phyloP scores from a whole-genome alignment of 768 basidiomycete genomes.

The Psilocybe subaeruginosa region DNA sequence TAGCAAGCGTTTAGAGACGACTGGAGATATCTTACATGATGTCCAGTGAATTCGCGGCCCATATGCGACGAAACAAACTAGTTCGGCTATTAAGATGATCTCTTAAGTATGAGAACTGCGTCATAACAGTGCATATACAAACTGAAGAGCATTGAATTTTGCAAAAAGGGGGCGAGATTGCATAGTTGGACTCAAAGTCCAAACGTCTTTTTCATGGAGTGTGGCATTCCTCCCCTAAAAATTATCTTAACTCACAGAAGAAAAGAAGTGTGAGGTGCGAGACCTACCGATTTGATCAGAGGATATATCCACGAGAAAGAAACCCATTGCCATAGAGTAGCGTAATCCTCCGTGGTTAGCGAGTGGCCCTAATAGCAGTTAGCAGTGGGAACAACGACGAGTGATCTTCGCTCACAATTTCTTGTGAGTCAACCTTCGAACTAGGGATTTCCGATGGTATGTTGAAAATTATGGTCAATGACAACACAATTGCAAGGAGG shows the following conservation, averaged over 20 bases:
- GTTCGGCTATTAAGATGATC: conserved; percentile 24
- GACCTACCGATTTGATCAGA: conserved; percentile 49
- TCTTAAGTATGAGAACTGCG: neutral
- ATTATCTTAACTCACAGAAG: neutral
- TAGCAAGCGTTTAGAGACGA: neutral
- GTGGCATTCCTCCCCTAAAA: conserved; percentile 50
- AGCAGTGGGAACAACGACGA: neutral
- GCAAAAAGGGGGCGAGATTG: conserved; percentile 68
- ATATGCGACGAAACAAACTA: conserved; percentile 45
- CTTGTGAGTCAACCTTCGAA: conserved; percentile 44
- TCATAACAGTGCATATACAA: conserved; percentile 5
- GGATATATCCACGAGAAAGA: conserved; percentile 76
- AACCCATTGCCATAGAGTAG: conserved; percentile 69
- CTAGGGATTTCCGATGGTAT: conserved; percentile 75
- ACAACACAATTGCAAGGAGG: conserved; percentile 40
- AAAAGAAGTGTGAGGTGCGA: neutral
- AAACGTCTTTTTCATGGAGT: conserved; percentile 72
- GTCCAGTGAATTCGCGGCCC: conserved; percentile 48
- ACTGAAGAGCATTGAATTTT: conserved; percentile 46
- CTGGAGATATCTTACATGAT: conserved; percentile 36
- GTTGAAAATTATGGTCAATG: conserved; percentile 49
- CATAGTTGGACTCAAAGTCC: conserved; percentile 68
- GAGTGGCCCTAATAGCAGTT: conserved; percentile 45
- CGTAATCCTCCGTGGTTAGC: conserved; percentile 76
- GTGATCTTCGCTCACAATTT: conserved; percentile 55